phyloP scores from a whole-genome alignment of 2,329 filamentous ascomycete genomes.

The Penicillium sp. region DNA sequence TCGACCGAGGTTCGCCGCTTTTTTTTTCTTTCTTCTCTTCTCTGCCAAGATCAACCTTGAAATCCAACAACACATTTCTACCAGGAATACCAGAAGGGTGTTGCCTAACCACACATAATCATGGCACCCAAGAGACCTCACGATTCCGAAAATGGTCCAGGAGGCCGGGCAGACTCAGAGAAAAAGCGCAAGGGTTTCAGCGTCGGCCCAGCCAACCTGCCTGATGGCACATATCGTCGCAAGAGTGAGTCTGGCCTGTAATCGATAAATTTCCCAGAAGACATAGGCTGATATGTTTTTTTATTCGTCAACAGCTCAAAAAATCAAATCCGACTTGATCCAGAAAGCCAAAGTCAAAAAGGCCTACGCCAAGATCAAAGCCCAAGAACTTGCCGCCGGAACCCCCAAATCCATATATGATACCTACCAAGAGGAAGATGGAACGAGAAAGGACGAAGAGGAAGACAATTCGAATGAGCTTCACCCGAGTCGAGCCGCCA shows the following conservation, averaged over 20 bases:
- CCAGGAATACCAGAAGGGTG: too few relatives aligned
- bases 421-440: constrained; percentile 31
- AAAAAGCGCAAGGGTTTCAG: constrained; percentile 75
- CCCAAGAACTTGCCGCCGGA: constrained; percentile 52
- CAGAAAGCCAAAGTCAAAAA: constrained; percentile 93
- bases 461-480: constrained; percentile 53
- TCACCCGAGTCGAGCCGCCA: constrained; percentile 64
- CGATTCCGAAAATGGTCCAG: constrained; percentile 45
- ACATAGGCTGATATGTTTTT: background rate
- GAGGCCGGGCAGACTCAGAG: constrained; percentile 35
- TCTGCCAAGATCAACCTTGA: background rate
- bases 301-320: constrained; percentile 63
- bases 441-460: constrained; percentile 23
- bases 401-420: constrained; percentile 39
- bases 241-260: constrained; percentile 59
- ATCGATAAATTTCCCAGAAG: too few relatives aligned
- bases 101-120: background rate
- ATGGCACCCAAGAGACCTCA: constrained; percentile 67
- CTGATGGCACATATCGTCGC: constrained; percentile 83
- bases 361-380: constrained; percentile 85
- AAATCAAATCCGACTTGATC: constrained; percentile 88
- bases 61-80: too few relatives aligned
- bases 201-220: constrained; percentile 86
- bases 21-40: constrained; percentile 17
- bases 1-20: constrained; percentile 23